phyloP scores from a whole-genome alignment of 2,329 filamentous ascomycete genomes.

The Cladophialophora chaetospira region DNA sequence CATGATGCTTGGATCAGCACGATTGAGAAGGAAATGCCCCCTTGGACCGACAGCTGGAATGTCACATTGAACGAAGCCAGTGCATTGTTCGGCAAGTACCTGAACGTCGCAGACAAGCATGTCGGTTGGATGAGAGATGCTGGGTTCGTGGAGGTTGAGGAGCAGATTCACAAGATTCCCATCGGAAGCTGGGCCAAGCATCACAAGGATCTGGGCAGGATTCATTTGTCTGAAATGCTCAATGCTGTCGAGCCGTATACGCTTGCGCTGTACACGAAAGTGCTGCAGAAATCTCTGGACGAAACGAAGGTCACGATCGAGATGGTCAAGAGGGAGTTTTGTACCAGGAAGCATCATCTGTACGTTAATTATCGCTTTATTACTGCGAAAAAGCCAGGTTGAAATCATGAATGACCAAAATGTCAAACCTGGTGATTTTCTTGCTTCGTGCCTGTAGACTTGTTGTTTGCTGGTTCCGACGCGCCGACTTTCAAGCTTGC shows the following conservation, averaged over 20 bases:
- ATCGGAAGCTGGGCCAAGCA: background rate
- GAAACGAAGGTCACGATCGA: background rate
- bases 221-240: background rate
- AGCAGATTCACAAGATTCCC: slow-evolving; percentile 10
- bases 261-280: background rate
- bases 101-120: slow-evolving; percentile 14
- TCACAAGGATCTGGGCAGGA: background rate
- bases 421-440: too few relatives aligned
- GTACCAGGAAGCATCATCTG: background rate
- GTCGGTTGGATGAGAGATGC: slow-evolving; percentile 27
- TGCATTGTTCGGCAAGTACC: slow-evolving; percentile 5
- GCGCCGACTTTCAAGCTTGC: too few relatives aligned
- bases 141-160: slow-evolving; percentile 32
- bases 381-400: background rate
- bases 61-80: slow-evolving; percentile 2
- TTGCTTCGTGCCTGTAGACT: too few relatives aligned
- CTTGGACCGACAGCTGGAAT: background rate
- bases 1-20: slow-evolving; percentile 7
- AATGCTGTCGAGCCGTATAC: background rate
- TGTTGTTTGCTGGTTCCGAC: too few relatives aligned
- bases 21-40: slow-evolving; percentile 2
- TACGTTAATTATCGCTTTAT: background rate
- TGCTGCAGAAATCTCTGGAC: background rate
- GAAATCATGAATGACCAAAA: too few relatives aligned
- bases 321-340: background rate